phyloP scores from a whole-genome alignment of 2,329 filamentous ascomycete genomes.

The Trichoderma breve region DNA sequence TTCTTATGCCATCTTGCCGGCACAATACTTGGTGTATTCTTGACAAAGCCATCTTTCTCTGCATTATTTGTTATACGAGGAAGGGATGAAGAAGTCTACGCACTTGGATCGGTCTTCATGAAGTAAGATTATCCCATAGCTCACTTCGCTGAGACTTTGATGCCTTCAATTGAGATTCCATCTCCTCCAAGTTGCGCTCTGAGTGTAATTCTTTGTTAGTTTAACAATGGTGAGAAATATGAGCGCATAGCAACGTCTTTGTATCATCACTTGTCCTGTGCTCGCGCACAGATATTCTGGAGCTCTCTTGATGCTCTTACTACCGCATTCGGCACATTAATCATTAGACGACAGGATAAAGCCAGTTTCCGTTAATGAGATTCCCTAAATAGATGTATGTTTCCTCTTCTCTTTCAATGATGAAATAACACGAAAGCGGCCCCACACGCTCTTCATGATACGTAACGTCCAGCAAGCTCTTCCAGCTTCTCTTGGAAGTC shows the following conservation, averaged over 20 bases:
- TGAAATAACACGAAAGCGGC: background rate
- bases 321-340: background rate
- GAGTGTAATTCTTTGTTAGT: background rate
- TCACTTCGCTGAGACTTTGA: background rate
- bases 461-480: conserved; percentile 34
- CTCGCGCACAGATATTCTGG: background rate
- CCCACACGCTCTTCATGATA: background rate
- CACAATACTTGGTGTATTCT: background rate
- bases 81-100: background rate
- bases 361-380: background rate
- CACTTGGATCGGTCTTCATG: background rate
- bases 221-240: background rate
- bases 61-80: background rate
- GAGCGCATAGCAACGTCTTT: background rate
- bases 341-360: background rate
- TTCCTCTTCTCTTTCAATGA: background rate
- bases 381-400: background rate
- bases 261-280: background rate
- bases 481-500: conserved; percentile 55
- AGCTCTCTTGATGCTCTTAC: background rate
- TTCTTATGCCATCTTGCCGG: background rate
- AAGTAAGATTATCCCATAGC: background rate
- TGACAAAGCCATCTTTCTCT: background rate
- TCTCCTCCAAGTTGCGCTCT: background rate
- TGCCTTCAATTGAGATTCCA: background rate